Evolutionary conservation across 805 yeast genomes (phyloP).

Genomic region (Jamesozyma hellenica): DNA sequence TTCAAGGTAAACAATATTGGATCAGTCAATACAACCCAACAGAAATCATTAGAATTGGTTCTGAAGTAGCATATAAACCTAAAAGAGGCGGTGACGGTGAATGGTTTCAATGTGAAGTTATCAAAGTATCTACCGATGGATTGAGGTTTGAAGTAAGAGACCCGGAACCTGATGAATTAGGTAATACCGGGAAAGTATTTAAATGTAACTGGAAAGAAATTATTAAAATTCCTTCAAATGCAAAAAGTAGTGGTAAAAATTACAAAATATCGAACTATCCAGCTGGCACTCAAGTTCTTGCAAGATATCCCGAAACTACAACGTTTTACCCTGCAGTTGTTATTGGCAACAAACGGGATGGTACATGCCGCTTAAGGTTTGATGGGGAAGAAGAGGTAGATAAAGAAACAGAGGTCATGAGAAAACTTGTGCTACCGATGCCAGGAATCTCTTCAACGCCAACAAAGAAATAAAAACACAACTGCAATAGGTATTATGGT

Average conservation of each 20-base stretch:
- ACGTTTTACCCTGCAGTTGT: constrained; percentile 94
- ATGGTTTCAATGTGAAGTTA: constrained; percentile 94
- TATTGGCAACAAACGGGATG: constrained; percentile 62
- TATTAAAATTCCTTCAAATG: constrained; percentile 46
- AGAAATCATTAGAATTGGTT: constrained; percentile 50
- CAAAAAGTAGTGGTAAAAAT: constrained; percentile 19
- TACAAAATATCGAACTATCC: constrained; percentile 41
- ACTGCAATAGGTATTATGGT: too few species aligned
- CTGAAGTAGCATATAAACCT: constrained; percentile 83
- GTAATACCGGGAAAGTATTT: constrained; percentile 78
- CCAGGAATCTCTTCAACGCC: constrained; percentile 33
- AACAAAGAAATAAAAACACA: constrained; percentile 11
- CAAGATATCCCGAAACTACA: constrained; percentile 94
- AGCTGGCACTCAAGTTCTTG: constrained; percentile 72
- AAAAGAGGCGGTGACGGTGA: constrained; percentile 58
- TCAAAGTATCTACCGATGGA: constrained; percentile 67
- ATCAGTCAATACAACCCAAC: constrained; percentile 48
- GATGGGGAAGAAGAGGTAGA: constrained; percentile 97
- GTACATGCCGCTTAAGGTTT: constrained; percentile 67
- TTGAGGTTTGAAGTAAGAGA: constrained; percentile 80
- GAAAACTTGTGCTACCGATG: constrained; percentile 72
- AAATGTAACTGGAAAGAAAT: constrained; percentile 76
- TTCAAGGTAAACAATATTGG: constrained; percentile 38
- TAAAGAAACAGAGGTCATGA: constrained; percentile 86
- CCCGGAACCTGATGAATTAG: constrained; percentile 93